Evolutionary conservation across 805 yeast species (phyloP), one percentile per base, ranked within the genome.

Genomic region (Candida mattraensis): DNA sequence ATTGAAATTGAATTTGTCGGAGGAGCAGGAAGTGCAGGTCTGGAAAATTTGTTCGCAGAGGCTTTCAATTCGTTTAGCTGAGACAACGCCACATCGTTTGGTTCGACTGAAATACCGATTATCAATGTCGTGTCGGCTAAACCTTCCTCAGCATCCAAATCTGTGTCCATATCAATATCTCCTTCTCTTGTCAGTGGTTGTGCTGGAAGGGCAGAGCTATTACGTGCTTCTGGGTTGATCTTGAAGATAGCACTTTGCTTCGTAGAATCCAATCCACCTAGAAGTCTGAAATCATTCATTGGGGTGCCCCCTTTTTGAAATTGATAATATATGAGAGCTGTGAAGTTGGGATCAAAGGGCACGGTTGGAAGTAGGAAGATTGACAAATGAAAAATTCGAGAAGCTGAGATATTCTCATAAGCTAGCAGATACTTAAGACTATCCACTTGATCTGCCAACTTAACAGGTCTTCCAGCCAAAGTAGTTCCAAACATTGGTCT

Each of bases 221-320:
- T 52, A 6, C 58, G 50, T 5, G 37, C 21, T n/a, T 36, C 39
- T 3, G 42, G 39, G 54, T 80, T 86, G 40, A 91, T 74, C 53
- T 82, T 83, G 67, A 85, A 93, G 3, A 93, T 93, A 0, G 97
- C 96, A 40, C 95, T 85, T 23, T 94, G 98, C 56, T 91, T 93
- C 23, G 61, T 64, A 0, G 70, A 62, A 28, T 74, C 72, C 18
- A 83, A 53, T 9, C 79, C 79, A 3, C 91, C 91, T 37, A 83
- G 68, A 10, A 86, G 65, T 45, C 74, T 74, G 60, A 83, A 85
- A 19, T 82, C 63, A 58, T 72, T 16, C 49, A 57, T 19, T 1
- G 44, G 43, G 42, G 56, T 43, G 45, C 60, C 40, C n/a, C 68
- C 71, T 33, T 70, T 63, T 10, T 89, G 88, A 34, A 89, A 63